Evolutionary conservation across 768 basidiomycete species (phyloP).

Genomic region (Auricularia cornea): DNA sequence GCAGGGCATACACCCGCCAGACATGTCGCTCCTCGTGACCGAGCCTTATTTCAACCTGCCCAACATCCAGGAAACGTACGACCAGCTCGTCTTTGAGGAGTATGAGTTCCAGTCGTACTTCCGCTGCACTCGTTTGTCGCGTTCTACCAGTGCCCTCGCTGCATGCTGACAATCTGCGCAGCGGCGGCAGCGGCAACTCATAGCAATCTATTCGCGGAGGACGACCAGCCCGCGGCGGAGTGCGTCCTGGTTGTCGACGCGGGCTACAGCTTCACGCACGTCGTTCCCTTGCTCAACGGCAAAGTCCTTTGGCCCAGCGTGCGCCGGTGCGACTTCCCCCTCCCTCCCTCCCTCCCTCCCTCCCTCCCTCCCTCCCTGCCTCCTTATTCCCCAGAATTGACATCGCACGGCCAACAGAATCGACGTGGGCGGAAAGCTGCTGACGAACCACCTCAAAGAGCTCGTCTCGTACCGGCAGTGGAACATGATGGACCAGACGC

Average conservation of each 20-base stretch:
- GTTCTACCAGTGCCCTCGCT: conserved; percentile 2
- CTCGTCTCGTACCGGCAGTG: conserved; percentile 91
- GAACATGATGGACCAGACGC: conserved; percentile 97
- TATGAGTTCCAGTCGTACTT: conserved; percentile 84
- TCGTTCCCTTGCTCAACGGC: conserved; percentile 73
- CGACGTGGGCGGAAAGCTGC: conserved; percentile 89
- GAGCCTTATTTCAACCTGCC: conserved; percentile 94
- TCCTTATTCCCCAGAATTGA: too few relatives aligned
- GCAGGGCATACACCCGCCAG: conserved; percentile 58
- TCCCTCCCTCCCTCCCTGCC: conserved; percentile 9
- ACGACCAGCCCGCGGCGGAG: conserved; percentile 45
- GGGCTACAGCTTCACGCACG: conserved; percentile 92
- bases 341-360: conserved; percentile 7
- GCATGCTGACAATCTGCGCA: conserved; percentile 11
- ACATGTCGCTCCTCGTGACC: conserved; percentile 74
- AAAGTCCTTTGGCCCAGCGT: conserved; percentile 72
- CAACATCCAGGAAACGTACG: conserved; percentile 85
- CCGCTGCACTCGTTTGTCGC: conserved; percentile 69
- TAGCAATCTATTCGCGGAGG: not conserved
- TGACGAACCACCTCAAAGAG: conserved; percentile 86
- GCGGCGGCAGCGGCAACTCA: not conserved
- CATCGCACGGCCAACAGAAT: conserved; percentile 55
- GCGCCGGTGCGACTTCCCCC: conserved; percentile 48
- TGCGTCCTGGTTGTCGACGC: conserved; percentile 80
- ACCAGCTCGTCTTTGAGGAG: conserved; percentile 94